phyloP scores from a whole-genome alignment of 1,284 basidiomycete species.

The Austroboletus novae-zelandiae region DNA sequence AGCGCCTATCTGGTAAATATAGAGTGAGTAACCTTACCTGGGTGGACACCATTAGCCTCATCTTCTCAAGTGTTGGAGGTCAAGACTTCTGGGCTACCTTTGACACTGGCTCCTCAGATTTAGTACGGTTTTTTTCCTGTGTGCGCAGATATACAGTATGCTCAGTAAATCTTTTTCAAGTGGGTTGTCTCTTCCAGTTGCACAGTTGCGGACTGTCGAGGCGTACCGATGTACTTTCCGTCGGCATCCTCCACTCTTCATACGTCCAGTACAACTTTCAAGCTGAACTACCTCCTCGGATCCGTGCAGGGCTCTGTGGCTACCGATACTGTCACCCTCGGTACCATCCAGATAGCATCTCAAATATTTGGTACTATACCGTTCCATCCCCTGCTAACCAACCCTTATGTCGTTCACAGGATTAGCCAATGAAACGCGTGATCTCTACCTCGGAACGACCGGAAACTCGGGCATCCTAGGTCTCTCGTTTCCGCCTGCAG shows the following conservation, averaged over 20 bases:
- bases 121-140: slow-evolving; percentile 16
- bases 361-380: slow-evolving; percentile 31
- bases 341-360: slow-evolving; percentile 39
- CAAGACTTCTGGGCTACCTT: slow-evolving; percentile 35
- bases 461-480: slow-evolving; percentile 60
- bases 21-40: slow-evolving; percentile 13
- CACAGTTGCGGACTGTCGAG: slow-evolving; percentile 31
- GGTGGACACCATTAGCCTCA: not conserved
- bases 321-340: slow-evolving; percentile 44
- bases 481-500: slow-evolving; percentile 48
- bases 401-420: slow-evolving; percentile 33
- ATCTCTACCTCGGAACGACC: slow-evolving; percentile 44
- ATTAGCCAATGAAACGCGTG: slow-evolving; percentile 43
- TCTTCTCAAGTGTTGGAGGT: slow-evolving; percentile 26
- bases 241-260: slow-evolving; percentile 32
- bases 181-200: slow-evolving; percentile 39
- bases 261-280: slow-evolving; percentile 36
- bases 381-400: not conserved
- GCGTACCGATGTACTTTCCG: slow-evolving; percentile 32
- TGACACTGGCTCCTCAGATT: slow-evolving; percentile 34
- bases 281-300: slow-evolving; percentile 46
- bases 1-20: slow-evolving; percentile 33
- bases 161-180: slow-evolving; percentile 15
- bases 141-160: not conserved
- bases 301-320: slow-evolving; percentile 44